Percentiles rank a stretch among this genome's conserved stretches.
Conservation (phyloP, 192 early-diverging fungal genomes). For the Coemansia sp. region DNA sequence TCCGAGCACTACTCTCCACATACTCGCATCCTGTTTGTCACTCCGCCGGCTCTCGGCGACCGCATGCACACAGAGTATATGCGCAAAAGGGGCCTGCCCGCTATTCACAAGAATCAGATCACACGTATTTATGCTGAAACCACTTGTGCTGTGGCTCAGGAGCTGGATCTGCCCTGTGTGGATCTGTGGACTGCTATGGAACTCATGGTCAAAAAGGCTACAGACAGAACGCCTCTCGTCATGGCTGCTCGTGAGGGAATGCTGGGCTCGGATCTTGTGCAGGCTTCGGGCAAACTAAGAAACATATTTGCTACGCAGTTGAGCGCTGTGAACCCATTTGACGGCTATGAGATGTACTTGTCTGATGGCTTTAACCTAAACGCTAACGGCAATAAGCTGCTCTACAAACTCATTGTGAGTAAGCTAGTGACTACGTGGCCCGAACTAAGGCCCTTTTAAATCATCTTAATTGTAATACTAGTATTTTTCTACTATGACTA, state of each 20-base stretch:
- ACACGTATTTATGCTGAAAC: constrained; percentile 59
- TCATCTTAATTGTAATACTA: background rate
- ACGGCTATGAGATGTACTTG: constrained; percentile 50
- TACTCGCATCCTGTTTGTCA: constrained; percentile 67
- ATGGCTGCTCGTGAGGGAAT: background rate
- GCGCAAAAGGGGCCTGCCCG: constrained; percentile 17
- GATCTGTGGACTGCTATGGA: constrained; percentile 52
- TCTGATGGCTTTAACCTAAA: constrained; percentile 64
- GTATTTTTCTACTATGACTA: too few relatives aligned
- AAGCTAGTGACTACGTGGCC: constrained; percentile 15
- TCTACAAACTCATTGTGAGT: constrained; percentile 21
- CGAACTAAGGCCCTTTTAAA: constrained; percentile 7
- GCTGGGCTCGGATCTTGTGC: background rate
- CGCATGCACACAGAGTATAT: constrained; percentile 41
- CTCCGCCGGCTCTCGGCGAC: constrained; percentile 72
- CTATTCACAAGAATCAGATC: constrained; percentile 46
- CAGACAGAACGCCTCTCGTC: constrained; percentile 14
- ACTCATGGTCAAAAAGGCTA: constrained; percentile 34
- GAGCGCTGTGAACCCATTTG: constrained; percentile 4
- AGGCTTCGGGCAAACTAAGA: background rate
- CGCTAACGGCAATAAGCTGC: constrained; percentile 56
- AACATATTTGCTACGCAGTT: background rate
- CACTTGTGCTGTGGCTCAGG: constrained; percentile 49
- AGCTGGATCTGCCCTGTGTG: constrained; percentile 20
- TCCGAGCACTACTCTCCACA: constrained; percentile 63